A percentile compares a stretch with the other conserved stretches of the same genome.
Evolutionary conservation across 495 filamentous ascomycete species (phyloP).

Genomic region (Hypoxylon fuscum): DNA sequence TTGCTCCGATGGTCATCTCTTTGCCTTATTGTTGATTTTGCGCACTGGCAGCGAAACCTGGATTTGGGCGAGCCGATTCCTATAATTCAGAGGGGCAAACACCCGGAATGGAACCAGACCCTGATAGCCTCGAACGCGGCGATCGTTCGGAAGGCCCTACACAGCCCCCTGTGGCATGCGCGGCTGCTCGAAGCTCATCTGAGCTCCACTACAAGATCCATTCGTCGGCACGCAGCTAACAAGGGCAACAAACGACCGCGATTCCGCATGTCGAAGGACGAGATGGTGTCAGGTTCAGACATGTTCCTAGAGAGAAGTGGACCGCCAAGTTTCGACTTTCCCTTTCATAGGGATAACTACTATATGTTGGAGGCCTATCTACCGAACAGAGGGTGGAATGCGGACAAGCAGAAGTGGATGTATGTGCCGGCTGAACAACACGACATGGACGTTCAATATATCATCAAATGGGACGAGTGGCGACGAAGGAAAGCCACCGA

Average conservation of each 20-base stretch:
- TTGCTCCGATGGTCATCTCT: slow-evolving; percentile 62
- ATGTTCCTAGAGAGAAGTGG: slow-evolving; percentile 57
- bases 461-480: slow-evolving; percentile 34
- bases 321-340: slow-evolving; percentile 58
- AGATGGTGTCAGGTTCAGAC: slow-evolving; percentile 54
- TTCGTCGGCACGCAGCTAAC: slow-evolving; percentile 57
- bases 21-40: slow-evolving; percentile 61
- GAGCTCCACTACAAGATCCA: slow-evolving; percentile 56
- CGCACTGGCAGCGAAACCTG: slow-evolving; percentile 61
- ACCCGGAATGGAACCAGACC: slow-evolving; percentile 56
- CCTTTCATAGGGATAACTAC: slow-evolving; percentile 62
- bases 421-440: slow-evolving; percentile 56
- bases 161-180: slow-evolving; percentile 57
- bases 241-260: slow-evolving; percentile 55
- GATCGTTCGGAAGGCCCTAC: slow-evolving; percentile 53
- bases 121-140: slow-evolving; percentile 50
- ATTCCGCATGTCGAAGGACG: slow-evolving; percentile 59
- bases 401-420: slow-evolving; percentile 48
- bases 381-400: slow-evolving; percentile 57
- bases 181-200: slow-evolving; percentile 62
- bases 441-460: slow-evolving; percentile 49
- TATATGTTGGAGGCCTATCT: slow-evolving; percentile 63
- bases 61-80: slow-evolving; percentile 61
- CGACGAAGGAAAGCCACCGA: slow-evolving; percentile 2
- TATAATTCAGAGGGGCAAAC: slow-evolving; percentile 54